A percentile compares a stretch with the other conserved stretches of the same genome.
Evolutionary conservation across 2,329 filamentous ascomycete genomes (phyloP).

Genomic region (Parafenestella ontariensis): DNA sequence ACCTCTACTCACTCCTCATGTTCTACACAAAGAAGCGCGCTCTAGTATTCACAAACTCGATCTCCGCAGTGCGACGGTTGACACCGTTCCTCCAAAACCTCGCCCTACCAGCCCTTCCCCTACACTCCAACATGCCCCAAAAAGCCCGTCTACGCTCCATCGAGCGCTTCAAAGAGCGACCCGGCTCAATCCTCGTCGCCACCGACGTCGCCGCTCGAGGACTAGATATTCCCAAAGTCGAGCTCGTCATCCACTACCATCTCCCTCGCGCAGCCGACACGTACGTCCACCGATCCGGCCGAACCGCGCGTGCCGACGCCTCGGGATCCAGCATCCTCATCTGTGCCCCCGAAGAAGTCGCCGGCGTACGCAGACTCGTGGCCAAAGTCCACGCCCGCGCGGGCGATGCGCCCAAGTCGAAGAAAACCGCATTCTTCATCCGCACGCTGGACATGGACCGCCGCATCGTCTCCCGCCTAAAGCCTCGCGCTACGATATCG

Average conservation of each 20-base stretch:
- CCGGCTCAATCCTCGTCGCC: slow-evolving; percentile 77
- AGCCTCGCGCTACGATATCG: slow-evolving; percentile 78
- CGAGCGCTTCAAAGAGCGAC: slow-evolving; percentile 79
- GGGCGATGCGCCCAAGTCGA: slow-evolving; percentile 56
- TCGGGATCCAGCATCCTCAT: slow-evolving; percentile 85
- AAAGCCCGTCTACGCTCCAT: slow-evolving; percentile 93
- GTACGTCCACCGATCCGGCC: slow-evolving; percentile 94
- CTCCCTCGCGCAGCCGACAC: slow-evolving; percentile 88
- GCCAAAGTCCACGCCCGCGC: slow-evolving; percentile 80
- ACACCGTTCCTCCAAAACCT: slow-evolving; percentile 85
- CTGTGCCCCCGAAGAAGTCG: slow-evolving; percentile 89
- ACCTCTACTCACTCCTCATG: slow-evolving; percentile 85
- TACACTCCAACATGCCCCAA: slow-evolving; percentile 95
- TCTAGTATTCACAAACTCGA: slow-evolving; percentile 94
- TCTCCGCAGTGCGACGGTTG: slow-evolving; percentile 86
- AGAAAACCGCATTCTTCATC: slow-evolving; percentile 70
- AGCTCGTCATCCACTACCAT: slow-evolving; percentile 94
- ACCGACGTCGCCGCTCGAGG: slow-evolving; percentile 94
- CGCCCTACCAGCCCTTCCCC: slow-evolving; percentile 73
- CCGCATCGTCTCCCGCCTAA: slow-evolving; percentile 76
- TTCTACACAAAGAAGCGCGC: slow-evolving; percentile 82
- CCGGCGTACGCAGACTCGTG: slow-evolving; percentile 80
- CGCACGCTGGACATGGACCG: slow-evolving; percentile 84
- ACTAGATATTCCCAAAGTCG: slow-evolving; percentile 88
- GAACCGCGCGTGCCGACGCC: slow-evolving; percentile 83